Percentiles rank a stretch among this genome's conserved stretches.
phyloP scores from a whole-genome alignment of 2,329 filamentous ascomycete genomes.

The Neurospora crassa region DNA sequence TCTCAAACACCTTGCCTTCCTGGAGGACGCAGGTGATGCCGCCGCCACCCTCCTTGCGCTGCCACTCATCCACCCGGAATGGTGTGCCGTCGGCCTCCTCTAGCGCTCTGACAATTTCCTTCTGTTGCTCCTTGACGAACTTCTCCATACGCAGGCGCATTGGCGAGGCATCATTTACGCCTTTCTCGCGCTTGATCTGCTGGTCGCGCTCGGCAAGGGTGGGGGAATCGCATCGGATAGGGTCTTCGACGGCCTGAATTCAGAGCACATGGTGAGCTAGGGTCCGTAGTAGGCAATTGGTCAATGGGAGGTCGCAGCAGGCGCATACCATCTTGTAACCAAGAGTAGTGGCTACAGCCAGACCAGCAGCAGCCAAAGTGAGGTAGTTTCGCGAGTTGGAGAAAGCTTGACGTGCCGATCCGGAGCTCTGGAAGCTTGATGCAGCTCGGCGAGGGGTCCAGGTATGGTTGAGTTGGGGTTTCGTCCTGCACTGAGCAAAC shows the following conservation, averaged over 20 bases:
- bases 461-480: slow-evolving; percentile 9
- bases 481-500: slow-evolving; percentile 17
- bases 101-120: slow-evolving; percentile 74
- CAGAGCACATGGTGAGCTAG: slow-evolving; percentile 10
- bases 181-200: slow-evolving; percentile 67
- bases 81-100: slow-evolving; percentile 73
- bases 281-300: not conserved
- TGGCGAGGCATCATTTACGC: slow-evolving; percentile 67
- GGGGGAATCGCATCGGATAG: slow-evolving; percentile 46
- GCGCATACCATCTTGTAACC: slow-evolving; percentile 49
- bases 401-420: slow-evolving; percentile 3
- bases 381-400: slow-evolving; percentile 11
- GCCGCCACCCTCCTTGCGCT: slow-evolving; percentile 77
- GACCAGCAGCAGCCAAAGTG: slow-evolving; percentile 30
- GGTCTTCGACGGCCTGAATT: slow-evolving; percentile 31
- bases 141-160: slow-evolving; percentile 98
- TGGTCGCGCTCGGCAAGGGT: slow-evolving; percentile 80
- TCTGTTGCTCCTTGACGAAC: slow-evolving; percentile 88
- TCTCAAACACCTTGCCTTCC: slow-evolving; percentile 95
- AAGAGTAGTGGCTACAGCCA: slow-evolving; percentile 42
- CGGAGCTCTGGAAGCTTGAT: slow-evolving; percentile 10
- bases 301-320: not conserved
- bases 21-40: slow-evolving; percentile 93
- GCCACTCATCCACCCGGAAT: slow-evolving; percentile 82
- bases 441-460: slow-evolving; percentile 9